Evolutionary conservation across 192 early-diverging fungal species (phyloP).

Genomic region (Rhizophagus prolifer): DNA sequence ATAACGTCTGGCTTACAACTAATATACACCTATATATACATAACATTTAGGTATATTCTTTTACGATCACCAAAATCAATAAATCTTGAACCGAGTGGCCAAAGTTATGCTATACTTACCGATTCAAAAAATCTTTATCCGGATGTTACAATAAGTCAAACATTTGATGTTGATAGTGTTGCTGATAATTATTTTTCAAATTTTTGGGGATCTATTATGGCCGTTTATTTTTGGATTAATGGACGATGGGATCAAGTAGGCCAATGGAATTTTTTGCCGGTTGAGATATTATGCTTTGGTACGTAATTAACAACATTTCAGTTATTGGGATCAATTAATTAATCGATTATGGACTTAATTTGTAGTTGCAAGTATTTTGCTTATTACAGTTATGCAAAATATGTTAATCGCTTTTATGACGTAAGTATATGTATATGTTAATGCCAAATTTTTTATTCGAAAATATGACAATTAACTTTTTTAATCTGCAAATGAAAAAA

Average conservation of each 20-base stretch:
- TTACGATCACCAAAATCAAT: background rate
- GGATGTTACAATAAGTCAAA: background rate
- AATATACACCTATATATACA: background rate
- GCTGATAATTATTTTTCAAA: slow-evolving; percentile 16
- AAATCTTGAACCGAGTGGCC: background rate
- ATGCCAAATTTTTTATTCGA: too few relatives aligned
- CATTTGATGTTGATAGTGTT: background rate
- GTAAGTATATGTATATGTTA: too few relatives aligned
- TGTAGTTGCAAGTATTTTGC: too few relatives aligned
- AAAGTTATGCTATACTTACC: background rate
- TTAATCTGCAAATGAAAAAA: too few relatives aligned
- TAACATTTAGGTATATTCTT: background rate
- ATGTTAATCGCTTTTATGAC: too few relatives aligned
- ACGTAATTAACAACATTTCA: background rate
- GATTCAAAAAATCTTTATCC: background rate
- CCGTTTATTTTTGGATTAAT: slow-evolving; percentile 22
- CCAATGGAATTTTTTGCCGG: slow-evolving; percentile 17
- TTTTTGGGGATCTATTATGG: background rate
- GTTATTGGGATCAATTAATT: too few relatives aligned
- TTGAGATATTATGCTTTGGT: slow-evolving; percentile 3
- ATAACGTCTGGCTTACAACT: background rate
- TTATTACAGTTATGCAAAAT: too few relatives aligned
- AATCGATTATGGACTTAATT: too few relatives aligned
- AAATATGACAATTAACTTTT: too few relatives aligned
- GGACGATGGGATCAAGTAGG: slow-evolving; percentile 26